Percentiles rank a stretch among this genome's conserved stretches.
These are phyloP conservation scores for Eutypa lata DNA, from an alignment of 2,329 filamentous ascomycete genomes.

Conservation along the genomic window DNA sequence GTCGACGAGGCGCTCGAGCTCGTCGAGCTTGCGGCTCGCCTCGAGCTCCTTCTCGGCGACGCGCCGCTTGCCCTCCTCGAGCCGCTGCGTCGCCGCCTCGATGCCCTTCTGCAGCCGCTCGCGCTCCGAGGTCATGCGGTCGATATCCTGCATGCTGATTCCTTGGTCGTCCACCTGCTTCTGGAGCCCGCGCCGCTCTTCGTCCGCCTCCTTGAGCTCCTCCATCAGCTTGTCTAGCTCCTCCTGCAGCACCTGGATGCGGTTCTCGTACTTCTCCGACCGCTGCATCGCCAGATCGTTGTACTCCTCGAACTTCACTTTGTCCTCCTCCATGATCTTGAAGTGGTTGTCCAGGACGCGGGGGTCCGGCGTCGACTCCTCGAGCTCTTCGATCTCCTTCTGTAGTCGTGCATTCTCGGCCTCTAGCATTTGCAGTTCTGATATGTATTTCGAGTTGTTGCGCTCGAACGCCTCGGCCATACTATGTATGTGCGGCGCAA, in stretches of 20 bases:
- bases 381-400: conserved; percentile 84
- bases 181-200: conserved; percentile 77
- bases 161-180: conserved; percentile 87
- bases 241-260: conserved; percentile 78
- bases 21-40: conserved; percentile 80
- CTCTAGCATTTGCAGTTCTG: conserved; percentile 82
- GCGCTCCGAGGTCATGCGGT: conserved; percentile 95
- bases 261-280: conserved; percentile 82
- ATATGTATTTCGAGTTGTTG: conserved; percentile 78
- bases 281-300: conserved; percentile 80
- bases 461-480: conserved; percentile 88
- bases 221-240: conserved; percentile 76
- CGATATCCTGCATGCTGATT: conserved; percentile 96
- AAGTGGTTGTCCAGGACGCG: conserved; percentile 84
- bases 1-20: conserved; percentile 86
- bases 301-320: conserved; percentile 92
- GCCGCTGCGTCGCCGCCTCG: conserved; percentile 68
- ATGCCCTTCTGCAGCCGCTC: conserved; percentile 89
- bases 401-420: conserved; percentile 77
- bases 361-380: conserved; percentile 81
- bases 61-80: conserved; percentile 82
- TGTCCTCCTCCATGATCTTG: conserved; percentile 92
- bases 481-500: conserved; percentile 78
- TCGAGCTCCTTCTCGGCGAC: conserved; percentile 86
- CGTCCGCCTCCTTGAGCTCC: conserved; percentile 76